Evolutionary conservation across 306 rosid genomes (phyloP), one percentile per base, ranked within the genome.

Genomic region (Trichosanthes truncata): DNA sequence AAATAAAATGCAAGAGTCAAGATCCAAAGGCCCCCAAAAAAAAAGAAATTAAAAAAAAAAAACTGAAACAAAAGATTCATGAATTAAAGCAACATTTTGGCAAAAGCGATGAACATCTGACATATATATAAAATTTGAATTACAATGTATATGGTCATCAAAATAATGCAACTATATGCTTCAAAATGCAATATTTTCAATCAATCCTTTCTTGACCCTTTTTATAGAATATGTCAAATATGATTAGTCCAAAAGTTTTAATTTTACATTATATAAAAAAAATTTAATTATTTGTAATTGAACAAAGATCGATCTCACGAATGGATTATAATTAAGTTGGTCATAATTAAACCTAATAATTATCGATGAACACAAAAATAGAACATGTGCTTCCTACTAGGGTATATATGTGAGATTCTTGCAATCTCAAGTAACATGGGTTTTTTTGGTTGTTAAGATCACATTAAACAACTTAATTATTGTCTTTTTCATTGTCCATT

Each of bases 101-200:
- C 33, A 5, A 23, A 25, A 45, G 56, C 0, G 38, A 43, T 43
- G 76, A 71, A 23, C 9, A 69, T 40, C 35, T 12, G 11, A 71
- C 5, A 71, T 45, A 71, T 71, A 71, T 41, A 45, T 20, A 18
- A 35, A 65, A 45, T 71, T 71, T 23, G n/a, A 41, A 71, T 71
- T 71, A 71, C 76, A 71, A 71, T 71, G 76, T 71, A 71, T 71
- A 23, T 71, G n/a, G 76, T 71, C 77, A 72, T 8, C n/a, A 72
- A 69, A 31, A 69, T 69, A 69, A 40, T 43, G 52, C 31, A 40
- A 40, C 46, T 18, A 38, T 36, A 67, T 67, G 75, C 17, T 43
- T 51, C 53, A 69, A 69, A 69, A 40, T 41, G 45, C 51, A 3
- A 40, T 4, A 68, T 20, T 4, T 45, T 43, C 35, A 43, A 69